Conservation (phyloP, 768 basidiomycete genomes). For the Boletellus emodensis region DNA sequence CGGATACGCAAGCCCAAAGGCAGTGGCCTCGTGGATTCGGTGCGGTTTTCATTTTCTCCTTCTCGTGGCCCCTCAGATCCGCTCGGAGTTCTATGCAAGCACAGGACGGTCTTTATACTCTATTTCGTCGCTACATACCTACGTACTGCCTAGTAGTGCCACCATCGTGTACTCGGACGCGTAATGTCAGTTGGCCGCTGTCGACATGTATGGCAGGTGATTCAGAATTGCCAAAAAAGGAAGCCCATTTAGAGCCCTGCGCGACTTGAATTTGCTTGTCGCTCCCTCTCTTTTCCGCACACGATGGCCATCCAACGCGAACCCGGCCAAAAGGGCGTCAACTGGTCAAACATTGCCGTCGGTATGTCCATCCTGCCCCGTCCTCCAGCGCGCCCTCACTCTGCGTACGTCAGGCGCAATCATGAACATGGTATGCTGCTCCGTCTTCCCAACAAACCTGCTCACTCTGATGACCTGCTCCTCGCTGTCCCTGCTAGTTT, state of each 20-base stretch:
- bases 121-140: constrained; percentile 28
- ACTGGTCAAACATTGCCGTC: constrained; percentile 94
- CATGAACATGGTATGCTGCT: constrained; percentile 89
- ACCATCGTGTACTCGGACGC: constrained; percentile 20
- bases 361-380: constrained; percentile 48
- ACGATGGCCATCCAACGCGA: constrained; percentile 79
- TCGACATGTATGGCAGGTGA: constrained; percentile 1
- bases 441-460: constrained; percentile 21
- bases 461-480: constrained; percentile 9
- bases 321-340: constrained; percentile 88
- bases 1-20: constrained; percentile 9
- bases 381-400: constrained; percentile 13
- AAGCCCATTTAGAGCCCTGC: constrained; percentile 8
- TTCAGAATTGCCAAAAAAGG: constrained; percentile 4
- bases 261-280: not conserved
- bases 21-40: constrained; percentile 35
- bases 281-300: constrained; percentile 10
- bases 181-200: constrained; percentile 1
- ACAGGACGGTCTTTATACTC: constrained; percentile 22
- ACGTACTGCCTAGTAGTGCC: constrained; percentile 18
- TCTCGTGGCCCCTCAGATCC: constrained; percentile 25
- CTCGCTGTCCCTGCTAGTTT: constrained; percentile 35
- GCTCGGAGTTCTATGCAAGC: constrained; percentile 4
- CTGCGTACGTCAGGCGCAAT: constrained; percentile 63
- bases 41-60: constrained; percentile 23